phyloP scores from a whole-genome alignment of 2,329 filamentous ascomycete genomes.

The Cladosporium sp. region DNA sequence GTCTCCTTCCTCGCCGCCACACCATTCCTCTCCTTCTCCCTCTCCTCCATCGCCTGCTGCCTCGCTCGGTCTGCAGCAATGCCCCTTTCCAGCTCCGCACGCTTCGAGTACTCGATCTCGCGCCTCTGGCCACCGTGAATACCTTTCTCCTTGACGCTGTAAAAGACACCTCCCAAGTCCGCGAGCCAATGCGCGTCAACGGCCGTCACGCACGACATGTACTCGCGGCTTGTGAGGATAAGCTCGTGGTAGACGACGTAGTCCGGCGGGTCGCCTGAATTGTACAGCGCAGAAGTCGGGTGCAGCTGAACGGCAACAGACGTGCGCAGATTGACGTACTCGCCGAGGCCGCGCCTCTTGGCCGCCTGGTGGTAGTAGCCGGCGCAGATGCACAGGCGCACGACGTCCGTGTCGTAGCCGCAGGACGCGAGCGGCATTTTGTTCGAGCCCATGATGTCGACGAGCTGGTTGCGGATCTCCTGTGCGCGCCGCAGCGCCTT shows the following conservation, averaged over 20 bases:
- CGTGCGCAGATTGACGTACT: constrained; percentile 94
- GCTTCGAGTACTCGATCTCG: constrained; percentile 28
- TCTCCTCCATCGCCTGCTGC: constrained; percentile 16
- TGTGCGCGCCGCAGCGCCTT: constrained; percentile 87
- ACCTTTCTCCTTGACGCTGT: constrained; percentile 94
- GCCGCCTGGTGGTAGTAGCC: constrained; percentile 98
- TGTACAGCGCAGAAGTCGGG: constrained; percentile 88
- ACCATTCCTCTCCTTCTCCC: constrained; percentile 12
- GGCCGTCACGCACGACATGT: constrained; percentile 93
- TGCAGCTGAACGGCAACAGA: constrained; percentile 92
- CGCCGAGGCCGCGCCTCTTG: constrained; percentile 89
- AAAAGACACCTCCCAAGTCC: constrained; percentile 93
- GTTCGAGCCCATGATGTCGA: constrained; percentile 90
- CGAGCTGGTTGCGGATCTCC: constrained; percentile 88
- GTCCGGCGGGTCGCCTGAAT: constrained; percentile 86
- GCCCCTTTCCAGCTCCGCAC: constrained; percentile 25
- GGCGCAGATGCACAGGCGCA: constrained; percentile 92
- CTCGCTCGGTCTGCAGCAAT: constrained; percentile 24
- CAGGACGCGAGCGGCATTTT: constrained; percentile 84
- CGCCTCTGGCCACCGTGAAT: constrained; percentile 36
- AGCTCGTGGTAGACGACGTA: constrained; percentile 98
- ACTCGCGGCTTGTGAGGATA: constrained; percentile 93
- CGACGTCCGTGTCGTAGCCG: constrained; percentile 94
- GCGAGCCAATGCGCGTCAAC: constrained; percentile 97
- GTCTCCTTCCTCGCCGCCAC: constrained; percentile 12